Conservation (phyloP, 768 basidiomycete genomes). For the Leccinum variicolor region DNA sequence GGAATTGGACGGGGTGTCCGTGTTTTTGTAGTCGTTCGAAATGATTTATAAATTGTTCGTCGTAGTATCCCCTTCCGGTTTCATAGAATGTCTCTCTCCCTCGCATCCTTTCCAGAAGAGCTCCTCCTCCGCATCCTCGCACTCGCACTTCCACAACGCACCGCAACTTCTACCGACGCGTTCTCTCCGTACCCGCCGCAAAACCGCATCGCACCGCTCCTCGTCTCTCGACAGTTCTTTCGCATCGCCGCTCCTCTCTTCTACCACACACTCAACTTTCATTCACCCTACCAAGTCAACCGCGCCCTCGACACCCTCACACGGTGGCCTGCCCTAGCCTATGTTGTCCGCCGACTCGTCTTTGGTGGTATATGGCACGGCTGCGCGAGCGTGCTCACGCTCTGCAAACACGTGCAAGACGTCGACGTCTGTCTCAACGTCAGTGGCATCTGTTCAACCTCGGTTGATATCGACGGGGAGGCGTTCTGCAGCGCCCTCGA, state of each 20-base stretch:
- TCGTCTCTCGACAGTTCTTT: constrained; percentile 48
- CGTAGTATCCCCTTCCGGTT: neutral
- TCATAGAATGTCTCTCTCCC: constrained; percentile 11
- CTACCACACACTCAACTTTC: constrained; percentile 51
- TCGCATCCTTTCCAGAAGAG: constrained; percentile 38
- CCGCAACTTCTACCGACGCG: constrained; percentile 20
- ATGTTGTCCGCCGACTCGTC: constrained; percentile 40
- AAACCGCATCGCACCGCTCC: constrained; percentile 40
- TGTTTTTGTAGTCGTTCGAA: too few relatives aligned
- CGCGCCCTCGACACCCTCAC: constrained; percentile 37
- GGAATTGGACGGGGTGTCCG: neutral
- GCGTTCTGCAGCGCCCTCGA: constrained; percentile 42
- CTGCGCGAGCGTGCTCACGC: constrained; percentile 37
- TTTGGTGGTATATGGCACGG: constrained; percentile 40
- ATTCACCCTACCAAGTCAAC: constrained; percentile 36
- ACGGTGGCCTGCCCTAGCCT: constrained; percentile 36
- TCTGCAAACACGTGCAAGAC: constrained; percentile 32
- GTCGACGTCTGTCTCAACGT: constrained; percentile 37
- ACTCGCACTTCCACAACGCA: constrained; percentile 24
- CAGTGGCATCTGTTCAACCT: neutral
- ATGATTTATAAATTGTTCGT: constrained; percentile 2
- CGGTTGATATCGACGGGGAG: constrained; percentile 20
- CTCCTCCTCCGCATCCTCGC: constrained; percentile 46
- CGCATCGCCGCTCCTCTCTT: constrained; percentile 57
- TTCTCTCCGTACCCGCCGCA: constrained; percentile 11